Evolutionary conservation across 1,284 basidiomycete species (phyloP).

Genomic region (Ganoderma lucidum): DNA sequence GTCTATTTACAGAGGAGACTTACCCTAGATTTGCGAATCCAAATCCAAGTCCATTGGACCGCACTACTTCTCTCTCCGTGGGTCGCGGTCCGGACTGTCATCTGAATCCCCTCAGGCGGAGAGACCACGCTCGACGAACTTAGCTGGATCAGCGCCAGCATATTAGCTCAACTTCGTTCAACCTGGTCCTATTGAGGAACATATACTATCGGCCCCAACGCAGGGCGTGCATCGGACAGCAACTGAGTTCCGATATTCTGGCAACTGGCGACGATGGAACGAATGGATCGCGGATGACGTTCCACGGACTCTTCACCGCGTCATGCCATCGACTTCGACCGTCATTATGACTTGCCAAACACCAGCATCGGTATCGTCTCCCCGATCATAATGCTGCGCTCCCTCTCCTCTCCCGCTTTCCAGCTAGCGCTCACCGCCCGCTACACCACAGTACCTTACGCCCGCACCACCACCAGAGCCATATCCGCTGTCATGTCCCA

Average conservation of each 20-base stretch:
- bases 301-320: not conserved
- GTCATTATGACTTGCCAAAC: not conserved
- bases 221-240: not conserved
- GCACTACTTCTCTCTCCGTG: no score
- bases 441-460: not conserved
- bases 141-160: no score
- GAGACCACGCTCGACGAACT: no score
- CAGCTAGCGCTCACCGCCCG: not conserved
- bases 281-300: not conserved
- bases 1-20: no score
- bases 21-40: no score
- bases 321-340: not conserved
- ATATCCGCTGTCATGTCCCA: constrained; percentile 21
- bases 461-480: not conserved
- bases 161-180: no score
- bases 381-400: constrained; percentile 13
- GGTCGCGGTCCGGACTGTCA: no score
- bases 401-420: constrained; percentile 5
- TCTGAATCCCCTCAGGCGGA: no score
- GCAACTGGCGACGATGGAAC: not conserved
- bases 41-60: no score
- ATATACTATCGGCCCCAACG: not conserved
- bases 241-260: not conserved
- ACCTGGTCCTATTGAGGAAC: not conserved
- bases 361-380: not conserved